Evolutionary conservation across 331 rosid species (phyloP), one percentile per base, ranked within the genome.

Genomic region (Phaseolus coccineus): DNA sequence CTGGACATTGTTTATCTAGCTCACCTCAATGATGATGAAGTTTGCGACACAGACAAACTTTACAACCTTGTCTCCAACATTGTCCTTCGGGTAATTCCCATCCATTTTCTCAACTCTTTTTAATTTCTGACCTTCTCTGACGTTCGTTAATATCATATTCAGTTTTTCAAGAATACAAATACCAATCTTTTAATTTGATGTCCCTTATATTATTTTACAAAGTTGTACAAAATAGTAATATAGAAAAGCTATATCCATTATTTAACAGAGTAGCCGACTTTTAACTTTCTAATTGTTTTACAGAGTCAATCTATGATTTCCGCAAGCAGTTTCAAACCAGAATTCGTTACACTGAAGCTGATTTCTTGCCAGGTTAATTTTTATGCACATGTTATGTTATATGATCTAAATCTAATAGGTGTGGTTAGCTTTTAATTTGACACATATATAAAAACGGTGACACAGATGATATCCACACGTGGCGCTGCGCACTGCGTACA

Each of bases 321-420:
- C 3, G 14, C 30, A 2, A 40, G 39, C 72, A 58, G 67, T 55
- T 83, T 12, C 77, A 77, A 78, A 66, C 86, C 83, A 14, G 86
- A 83, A 33, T 83, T 83, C 78, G 3, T 22, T 12, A 83, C 83
- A 8, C 59, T 83, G 59, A 83, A 83, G 80, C 79, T 83, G 52
- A 72, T 83, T 78, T 78, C 86, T 50, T 83, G 86, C 42, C 86
- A 83, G 86, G 86, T 83, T 10, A 46, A 1, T 16, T 69, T 28
- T 30, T 37, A 47, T 30, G 14, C 16, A 13, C 31, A 66, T 22
- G 7, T 9, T 69, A 19, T 31, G 27, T 11, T 44, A 5, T 50
- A 65, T 8, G 0, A 19, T 42, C 13, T 30, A n/a, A 3, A 16
- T 39, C 11, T 56, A 71, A 6, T 46, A 61, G 24, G 66, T 14